Percentiles rank a stretch among this genome's conserved stretches.
phyloP scores from a whole-genome alignment of 768 basidiomycete genomes.

The Punctularia strigosozonata region DNA sequence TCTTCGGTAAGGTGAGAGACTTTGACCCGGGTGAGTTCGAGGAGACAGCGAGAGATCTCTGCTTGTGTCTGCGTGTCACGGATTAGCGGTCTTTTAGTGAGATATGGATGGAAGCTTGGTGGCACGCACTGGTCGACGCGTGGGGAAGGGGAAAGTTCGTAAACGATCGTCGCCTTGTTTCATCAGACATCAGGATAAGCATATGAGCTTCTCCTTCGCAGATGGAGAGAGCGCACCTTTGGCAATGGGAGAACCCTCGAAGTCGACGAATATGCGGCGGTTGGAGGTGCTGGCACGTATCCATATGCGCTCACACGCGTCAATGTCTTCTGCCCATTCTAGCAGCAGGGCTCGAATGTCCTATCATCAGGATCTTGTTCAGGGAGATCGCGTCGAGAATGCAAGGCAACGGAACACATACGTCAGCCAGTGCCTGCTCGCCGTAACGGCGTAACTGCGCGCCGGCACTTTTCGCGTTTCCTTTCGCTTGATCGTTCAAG shows the following conservation, averaged over 20 bases:
- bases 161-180: slow-evolving; percentile 60
- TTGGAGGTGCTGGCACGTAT: slow-evolving; percentile 85
- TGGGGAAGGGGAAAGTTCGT: slow-evolving; percentile 91
- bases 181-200: no score
- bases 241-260: slow-evolving; percentile 63
- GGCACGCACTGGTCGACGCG: slow-evolving; percentile 77
- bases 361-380: slow-evolving; percentile 22
- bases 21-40: slow-evolving; percentile 79
- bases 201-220: background rate
- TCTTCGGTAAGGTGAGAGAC: slow-evolving; percentile 80
- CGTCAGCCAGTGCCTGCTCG: slow-evolving; percentile 84
- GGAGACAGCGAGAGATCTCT: slow-evolving; percentile 77
- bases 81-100: background rate
- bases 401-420: slow-evolving; percentile 22
- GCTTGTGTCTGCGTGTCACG: slow-evolving; percentile 59
- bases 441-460: slow-evolving; percentile 91
- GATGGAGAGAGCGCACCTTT: slow-evolving; percentile 31
- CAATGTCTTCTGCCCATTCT: slow-evolving; percentile 84
- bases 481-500: slow-evolving; percentile 86
- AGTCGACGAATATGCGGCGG: slow-evolving; percentile 81
- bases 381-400: slow-evolving; percentile 1
- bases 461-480: slow-evolving; percentile 87
- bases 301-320: slow-evolving; percentile 82
- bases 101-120: background rate
- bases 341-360: slow-evolving; percentile 78